phyloP scores from a whole-genome alignment of 139 green algal species.

The Chlamydomonas incerta region DNA sequence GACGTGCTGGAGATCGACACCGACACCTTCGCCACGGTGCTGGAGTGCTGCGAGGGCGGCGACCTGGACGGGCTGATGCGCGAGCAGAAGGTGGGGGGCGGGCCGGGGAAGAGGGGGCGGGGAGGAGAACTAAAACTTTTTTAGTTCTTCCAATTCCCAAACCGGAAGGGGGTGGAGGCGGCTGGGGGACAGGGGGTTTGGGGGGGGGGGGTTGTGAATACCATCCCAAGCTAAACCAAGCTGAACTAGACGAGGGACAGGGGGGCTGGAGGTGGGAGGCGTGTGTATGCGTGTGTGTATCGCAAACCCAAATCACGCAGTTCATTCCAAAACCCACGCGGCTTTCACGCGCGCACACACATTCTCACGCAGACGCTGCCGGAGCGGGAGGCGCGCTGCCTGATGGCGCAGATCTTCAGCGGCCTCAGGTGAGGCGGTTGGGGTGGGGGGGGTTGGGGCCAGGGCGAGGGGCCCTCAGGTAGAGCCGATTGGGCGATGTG shows the following conservation, averaged over 20 bases:
- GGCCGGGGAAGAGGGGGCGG: not conserved
- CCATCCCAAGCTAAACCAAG: too few species aligned
- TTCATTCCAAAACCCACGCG: too few species aligned
- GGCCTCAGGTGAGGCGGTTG: slow-evolving; percentile 69
- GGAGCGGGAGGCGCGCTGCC: slow-evolving; percentile 86
- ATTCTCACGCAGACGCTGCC: slow-evolving; percentile 81
- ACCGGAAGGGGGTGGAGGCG: not conserved
- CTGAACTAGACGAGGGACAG: too few species aligned
- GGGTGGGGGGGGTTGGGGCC: not conserved
- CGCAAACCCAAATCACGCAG: too few species aligned
- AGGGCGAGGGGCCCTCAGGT: too few species aligned
- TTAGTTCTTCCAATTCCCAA: too few species aligned
- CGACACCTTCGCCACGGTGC: slow-evolving; percentile 92
- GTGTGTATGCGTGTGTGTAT: too few species aligned
- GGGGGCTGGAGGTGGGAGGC: too few species aligned
- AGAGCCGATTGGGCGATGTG: too few species aligned
- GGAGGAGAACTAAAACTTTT: too few species aligned
- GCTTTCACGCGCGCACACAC: too few species aligned
- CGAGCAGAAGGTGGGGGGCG: slow-evolving; percentile 66
- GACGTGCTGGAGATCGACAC: slow-evolving; percentile 96
- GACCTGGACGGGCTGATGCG: slow-evolving; percentile 90
- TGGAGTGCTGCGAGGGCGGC: slow-evolving; percentile 88
- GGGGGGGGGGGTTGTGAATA: too few species aligned
- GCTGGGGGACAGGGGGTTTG: not conserved
- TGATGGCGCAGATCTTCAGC: slow-evolving; percentile 78